Evolutionary conservation across 345 rosid species (phyloP).

Genomic region (Brassica napus): Da-Ae NC_063438.1:1931001-1931500

Average conservation of each 20-base stretch:
- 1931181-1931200: conserved; percentile 74
- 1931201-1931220: conserved; percentile 62
- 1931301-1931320: conserved; percentile 51
- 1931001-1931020: conserved; percentile 96
- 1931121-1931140: conserved; percentile 58
- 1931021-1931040: conserved; percentile 70
- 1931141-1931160: conserved; percentile 57
- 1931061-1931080: conserved; percentile 99
- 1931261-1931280: conserved; percentile 56
- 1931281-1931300: conserved; percentile 64
- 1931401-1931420: conserved; percentile 61
- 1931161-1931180: conserved; percentile 93
- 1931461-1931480: conserved; percentile 68
- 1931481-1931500: conserved; percentile 91
- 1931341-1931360: conserved; percentile 68
- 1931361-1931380: conserved; percentile 86
- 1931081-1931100: conserved; percentile 92
- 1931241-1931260: conserved; percentile 77
- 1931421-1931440: conserved; percentile 82
- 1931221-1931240: conserved; percentile 76
- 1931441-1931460: conserved; percentile 77
- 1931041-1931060: conserved; percentile 89
- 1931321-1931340: conserved; percentile 45
- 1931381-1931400: conserved; percentile 70
- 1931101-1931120: conserved; percentile 86